Base-by-base conservation (phyloP, 2,329 filamentous ascomycete genomes). In the Aspergillus vadensis region DNA sequence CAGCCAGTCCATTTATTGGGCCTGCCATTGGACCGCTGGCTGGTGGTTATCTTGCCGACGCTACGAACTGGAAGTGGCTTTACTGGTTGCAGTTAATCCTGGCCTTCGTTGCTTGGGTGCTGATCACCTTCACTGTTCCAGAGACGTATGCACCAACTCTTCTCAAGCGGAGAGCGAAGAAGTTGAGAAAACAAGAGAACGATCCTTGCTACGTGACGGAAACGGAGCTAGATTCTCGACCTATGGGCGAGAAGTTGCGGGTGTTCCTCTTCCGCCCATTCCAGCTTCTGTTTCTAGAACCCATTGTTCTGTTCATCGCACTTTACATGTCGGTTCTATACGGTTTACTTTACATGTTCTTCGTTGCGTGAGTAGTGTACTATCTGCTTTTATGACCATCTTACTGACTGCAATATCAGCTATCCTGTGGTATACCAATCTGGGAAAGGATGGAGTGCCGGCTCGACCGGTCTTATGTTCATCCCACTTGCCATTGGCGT, bases 11-110 rank as follows among this genome's bases (percentile, higher is more conserved):
- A 0, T 95, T 95, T 72, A 83, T 94, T 48, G 91, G 91, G 0
- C 91, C 91, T 52, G 91, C 90, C 1, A 88, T 91, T 65, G 89
- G 89, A 62, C 89, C 90, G 7, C 82, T 96, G 0, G 83, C 89
- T 6, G 92, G 92, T 65, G 92, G 91, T 10, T 96, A 87, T 72
- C 80, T 95, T 1, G 83, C 84, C 7, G 89, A 92, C 67, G 85
- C 84, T 0, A 77, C 81, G 0, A 88, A 88, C 39, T 95, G 91
- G 91, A 81, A 91, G 65, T 95, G 91, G 90, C 81, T 95, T 0
- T 95, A 95, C 79, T 94, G 90, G 89, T 85, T 96, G 67, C 91
- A 94, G 71, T 80, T 95, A 10, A 96, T 96, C 70, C 72, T 95
- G 12, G 81, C 89, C 25, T 87, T 82, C 14, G 72, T 88, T 52